Evolutionary conservation across 176 grass and related monocot genomes (phyloP).

Genomic region (Tillandsia leiboldiana): DNA sequence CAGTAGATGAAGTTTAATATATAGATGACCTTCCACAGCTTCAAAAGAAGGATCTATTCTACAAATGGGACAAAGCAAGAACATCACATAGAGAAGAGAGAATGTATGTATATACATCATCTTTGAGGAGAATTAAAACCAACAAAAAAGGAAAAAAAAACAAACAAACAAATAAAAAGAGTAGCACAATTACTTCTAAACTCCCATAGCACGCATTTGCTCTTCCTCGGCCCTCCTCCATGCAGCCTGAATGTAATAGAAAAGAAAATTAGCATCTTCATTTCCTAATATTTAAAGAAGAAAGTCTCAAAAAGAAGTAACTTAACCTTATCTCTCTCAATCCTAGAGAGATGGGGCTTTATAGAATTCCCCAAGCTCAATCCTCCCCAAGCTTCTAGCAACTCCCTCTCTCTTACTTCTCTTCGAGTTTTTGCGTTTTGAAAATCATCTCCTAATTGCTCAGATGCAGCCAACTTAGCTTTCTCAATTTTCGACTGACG

Average conservation of each 20-base stretch:
- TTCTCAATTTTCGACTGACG: constrained; percentile 43
- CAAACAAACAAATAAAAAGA: not conserved
- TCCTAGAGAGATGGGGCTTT: constrained; percentile 64
- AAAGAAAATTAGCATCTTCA: constrained; percentile 8
- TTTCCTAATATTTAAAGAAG: not conserved
- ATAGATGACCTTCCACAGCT: not conserved
- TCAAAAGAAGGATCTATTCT: not conserved
- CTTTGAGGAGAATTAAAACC: not conserved
- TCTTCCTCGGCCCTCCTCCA: constrained; percentile 64
- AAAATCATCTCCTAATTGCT: constrained; percentile 19
- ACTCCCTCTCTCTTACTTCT: constrained; percentile 58
- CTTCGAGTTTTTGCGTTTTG: constrained; percentile 31
- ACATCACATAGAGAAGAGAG: not conserved
- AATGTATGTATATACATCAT: not conserved
- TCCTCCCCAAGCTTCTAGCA: constrained; percentile 71
- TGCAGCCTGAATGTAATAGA: constrained; percentile 37
- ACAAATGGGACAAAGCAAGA: not conserved
- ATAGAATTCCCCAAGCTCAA: constrained; percentile 62
- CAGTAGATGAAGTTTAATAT: not conserved
- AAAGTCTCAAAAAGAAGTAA: not conserved
- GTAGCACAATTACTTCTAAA: constrained; percentile 3
- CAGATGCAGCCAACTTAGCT: constrained; percentile 28
- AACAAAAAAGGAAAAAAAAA: not conserved
- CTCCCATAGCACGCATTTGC: constrained; percentile 21
- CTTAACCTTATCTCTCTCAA: constrained; percentile 79